A percentile compares a stretch with the other conserved stretches of the same genome.
These are phyloP conservation scores for Amphirosellinia nigrospora DNA, from an alignment of 495 filamentous ascomycete genomes.

Conservation along the genomic window DNA sequence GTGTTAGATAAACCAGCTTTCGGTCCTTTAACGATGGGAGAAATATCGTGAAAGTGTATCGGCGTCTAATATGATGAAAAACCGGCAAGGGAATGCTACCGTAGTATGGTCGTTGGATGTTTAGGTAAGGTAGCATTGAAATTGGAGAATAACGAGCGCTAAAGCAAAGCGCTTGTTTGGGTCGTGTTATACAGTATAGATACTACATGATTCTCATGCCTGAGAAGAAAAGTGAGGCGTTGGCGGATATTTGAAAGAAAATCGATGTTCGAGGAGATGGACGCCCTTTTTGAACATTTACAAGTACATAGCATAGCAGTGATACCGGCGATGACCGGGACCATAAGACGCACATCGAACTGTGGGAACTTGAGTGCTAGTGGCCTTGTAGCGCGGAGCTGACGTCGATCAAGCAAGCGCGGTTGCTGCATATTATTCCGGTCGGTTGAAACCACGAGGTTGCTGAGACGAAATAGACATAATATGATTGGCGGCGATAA, in stretches of 20 bases:
- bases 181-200: neutral
- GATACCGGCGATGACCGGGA: neutral
- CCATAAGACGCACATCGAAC: neutral
- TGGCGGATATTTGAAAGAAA: neutral
- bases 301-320: neutral
- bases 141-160: neutral
- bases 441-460: neutral
- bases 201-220: neutral
- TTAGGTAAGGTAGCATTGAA: neutral
- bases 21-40: slow-evolving; percentile 9
- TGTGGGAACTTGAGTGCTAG: slow-evolving; percentile 6
- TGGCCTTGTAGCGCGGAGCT: neutral
- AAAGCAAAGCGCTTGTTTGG: neutral
- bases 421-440: neutral
- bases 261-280: neutral
- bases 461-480: neutral
- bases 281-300: neutral
- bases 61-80: neutral
- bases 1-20: slow-evolving; percentile 7
- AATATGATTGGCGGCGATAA: neutral
- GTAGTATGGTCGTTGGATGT: neutral
- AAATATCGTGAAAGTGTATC: neutral
- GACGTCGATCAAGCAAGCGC: neutral
- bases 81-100: neutral
- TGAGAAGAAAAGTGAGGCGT: neutral